Evolutionary conservation across 2,329 filamentous ascomycete species (phyloP).

Genomic region (Talaromyces atroroseus): DNA sequence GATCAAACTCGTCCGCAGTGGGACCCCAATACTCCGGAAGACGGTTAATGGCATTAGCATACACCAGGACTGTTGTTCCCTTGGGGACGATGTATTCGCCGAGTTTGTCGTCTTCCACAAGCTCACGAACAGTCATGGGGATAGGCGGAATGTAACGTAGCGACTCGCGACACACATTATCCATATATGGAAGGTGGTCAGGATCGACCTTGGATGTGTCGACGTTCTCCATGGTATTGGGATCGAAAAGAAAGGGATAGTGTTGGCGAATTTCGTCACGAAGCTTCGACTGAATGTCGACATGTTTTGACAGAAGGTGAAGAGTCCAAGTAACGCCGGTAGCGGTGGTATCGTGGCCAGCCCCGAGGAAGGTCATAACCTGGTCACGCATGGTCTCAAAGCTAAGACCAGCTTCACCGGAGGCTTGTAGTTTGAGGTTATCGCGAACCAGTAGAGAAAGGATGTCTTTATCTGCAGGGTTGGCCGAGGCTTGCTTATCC

Average conservation of each 20-base stretch:
- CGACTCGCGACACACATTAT: slow-evolving; percentile 45
- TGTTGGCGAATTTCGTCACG: slow-evolving; percentile 36
- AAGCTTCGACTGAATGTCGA: slow-evolving; percentile 35
- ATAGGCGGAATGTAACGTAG: slow-evolving; percentile 45
- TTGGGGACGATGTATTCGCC: slow-evolving; percentile 38
- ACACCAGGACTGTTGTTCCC: slow-evolving; percentile 41
- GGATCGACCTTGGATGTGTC: slow-evolving; percentile 29
- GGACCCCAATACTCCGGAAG: slow-evolving; percentile 38
- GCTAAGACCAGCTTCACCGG: slow-evolving; percentile 32
- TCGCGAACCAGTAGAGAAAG: slow-evolving; percentile 39
- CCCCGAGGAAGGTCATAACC: slow-evolving; percentile 39
- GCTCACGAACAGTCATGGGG: slow-evolving; percentile 43
- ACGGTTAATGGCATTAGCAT: slow-evolving; percentile 40
- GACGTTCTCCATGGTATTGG: slow-evolving; percentile 25
- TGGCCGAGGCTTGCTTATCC: slow-evolving; percentile 30
- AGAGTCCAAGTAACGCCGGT: slow-evolving; percentile 42
- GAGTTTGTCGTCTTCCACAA: slow-evolving; percentile 35
- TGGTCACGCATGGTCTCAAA: slow-evolving; percentile 35
- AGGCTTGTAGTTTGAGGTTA: slow-evolving; percentile 36
- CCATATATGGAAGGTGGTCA: slow-evolving; percentile 40
- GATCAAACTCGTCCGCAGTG: slow-evolving; percentile 37
- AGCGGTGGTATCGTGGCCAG: slow-evolving; percentile 43
- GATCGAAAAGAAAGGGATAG: slow-evolving; percentile 38
- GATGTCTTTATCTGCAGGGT: slow-evolving; percentile 33
- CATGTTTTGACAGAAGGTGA: slow-evolving; percentile 37